These are phyloP conservation scores for Dillenia turbinata DNA, from an alignment of 164 flowering plant genomes.

Conservation along the genomic window DNA sequence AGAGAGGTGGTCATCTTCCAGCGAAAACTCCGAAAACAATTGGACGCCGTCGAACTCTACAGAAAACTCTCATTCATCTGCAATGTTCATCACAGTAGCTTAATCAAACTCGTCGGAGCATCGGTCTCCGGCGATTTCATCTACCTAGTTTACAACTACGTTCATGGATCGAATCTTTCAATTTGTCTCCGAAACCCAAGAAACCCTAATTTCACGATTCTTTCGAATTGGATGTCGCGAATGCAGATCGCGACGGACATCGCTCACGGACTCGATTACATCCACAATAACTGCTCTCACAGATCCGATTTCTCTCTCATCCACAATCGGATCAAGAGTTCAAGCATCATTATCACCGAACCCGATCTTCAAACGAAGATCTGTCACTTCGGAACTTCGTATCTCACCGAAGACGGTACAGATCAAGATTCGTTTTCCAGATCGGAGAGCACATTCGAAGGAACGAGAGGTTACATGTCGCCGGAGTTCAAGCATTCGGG, in stretches of 20 bases:
- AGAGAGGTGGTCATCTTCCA: slow-evolving; percentile 50
- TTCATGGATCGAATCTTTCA: slow-evolving; percentile 37
- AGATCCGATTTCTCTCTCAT: slow-evolving; percentile 29
- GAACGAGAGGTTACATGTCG: slow-evolving; percentile 81
- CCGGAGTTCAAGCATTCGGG: slow-evolving; percentile 57
- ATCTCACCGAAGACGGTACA: slow-evolving; percentile 25
- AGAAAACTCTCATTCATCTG: slow-evolving; percentile 42
- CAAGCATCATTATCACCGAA: slow-evolving; percentile 43
- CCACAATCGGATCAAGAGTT: slow-evolving; percentile 55
- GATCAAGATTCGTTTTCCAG: too few species aligned
- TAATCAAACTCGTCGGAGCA: slow-evolving; percentile 46
- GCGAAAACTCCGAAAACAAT: slow-evolving; percentile 46
- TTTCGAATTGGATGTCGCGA: slow-evolving; percentile 53
- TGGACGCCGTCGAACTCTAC: slow-evolving; percentile 26
- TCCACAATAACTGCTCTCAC: slow-evolving; percentile 33
- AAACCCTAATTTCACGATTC: slow-evolving; percentile 45
- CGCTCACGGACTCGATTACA: slow-evolving; percentile 59
- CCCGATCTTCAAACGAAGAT: slow-evolving; percentile 35
- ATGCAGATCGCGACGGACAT: slow-evolving; percentile 50
- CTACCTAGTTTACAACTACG: slow-evolving; percentile 48
- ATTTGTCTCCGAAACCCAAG: slow-evolving; percentile 36
- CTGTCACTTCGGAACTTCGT: slow-evolving; percentile 64
- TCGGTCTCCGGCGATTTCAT: slow-evolving; percentile 40
- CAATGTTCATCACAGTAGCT: slow-evolving; percentile 41
- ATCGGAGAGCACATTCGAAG: slow-evolving; percentile 32